A percentile compares a stretch with the other conserved stretches of the same genome.
Evolutionary conservation across 352 stramenopile species (phyloP).

Genomic region (Plasmopara viticola): DNA sequence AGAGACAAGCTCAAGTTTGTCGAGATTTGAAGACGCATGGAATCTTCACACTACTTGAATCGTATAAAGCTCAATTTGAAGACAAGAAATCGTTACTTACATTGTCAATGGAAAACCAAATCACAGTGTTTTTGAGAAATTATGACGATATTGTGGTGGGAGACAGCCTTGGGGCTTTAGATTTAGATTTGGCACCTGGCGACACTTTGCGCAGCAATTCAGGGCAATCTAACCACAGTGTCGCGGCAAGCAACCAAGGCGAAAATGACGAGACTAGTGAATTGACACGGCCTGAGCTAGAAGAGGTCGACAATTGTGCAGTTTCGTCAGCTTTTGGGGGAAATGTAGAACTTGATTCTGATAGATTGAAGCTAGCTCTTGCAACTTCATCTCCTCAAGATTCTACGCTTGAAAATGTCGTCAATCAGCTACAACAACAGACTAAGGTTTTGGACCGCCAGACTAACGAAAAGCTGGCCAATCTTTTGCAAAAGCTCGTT

Average conservation of each 20-base stretch:
- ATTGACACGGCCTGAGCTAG: not conserved
- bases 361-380: not conserved
- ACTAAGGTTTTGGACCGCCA: constrained; percentile 22
- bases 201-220: constrained; percentile 8
- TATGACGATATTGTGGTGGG: constrained; percentile 12
- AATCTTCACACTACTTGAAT: constrained; percentile 30
- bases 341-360: not conserved
- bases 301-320: not conserved
- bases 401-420: constrained; percentile 12
- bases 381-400: constrained; percentile 1
- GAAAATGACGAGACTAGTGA: constrained; percentile 11
- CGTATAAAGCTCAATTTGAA: constrained; percentile 7
- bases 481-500: constrained; percentile 20
- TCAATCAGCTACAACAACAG: constrained; percentile 25
- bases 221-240: too few relatives aligned
- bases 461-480: constrained; percentile 21
- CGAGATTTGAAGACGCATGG: constrained; percentile 35
- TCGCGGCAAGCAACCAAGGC: constrained; percentile 14
- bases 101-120: constrained; percentile 8
- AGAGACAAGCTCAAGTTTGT: constrained; percentile 28
- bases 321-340: not conserved
- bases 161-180: constrained; percentile 14
- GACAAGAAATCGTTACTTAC: not conserved
- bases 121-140: constrained; percentile 11
- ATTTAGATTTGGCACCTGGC: constrained; percentile 17